A percentile compares a stretch with the other conserved stretches of the same genome.
Conservation (phyloP, 805 yeast species). For the Wickerhamomyces mucosus region DNA sequence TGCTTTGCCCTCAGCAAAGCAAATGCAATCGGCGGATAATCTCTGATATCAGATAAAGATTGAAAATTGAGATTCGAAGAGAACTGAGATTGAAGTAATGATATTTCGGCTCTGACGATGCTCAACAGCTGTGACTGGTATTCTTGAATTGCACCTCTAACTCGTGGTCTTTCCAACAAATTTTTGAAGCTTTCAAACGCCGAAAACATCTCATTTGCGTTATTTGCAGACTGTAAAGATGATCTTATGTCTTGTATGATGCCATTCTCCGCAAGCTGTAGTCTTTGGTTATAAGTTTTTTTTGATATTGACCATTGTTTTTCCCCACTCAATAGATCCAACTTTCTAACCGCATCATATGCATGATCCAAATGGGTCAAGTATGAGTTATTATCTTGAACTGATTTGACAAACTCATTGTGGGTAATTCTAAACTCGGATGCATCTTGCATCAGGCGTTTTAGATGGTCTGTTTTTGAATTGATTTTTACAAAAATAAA, state of each 20-base stretch:
- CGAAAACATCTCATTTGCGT: conserved; percentile 40
- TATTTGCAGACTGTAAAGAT: conserved; percentile 28
- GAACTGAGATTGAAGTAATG: conserved; percentile 31
- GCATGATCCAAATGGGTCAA: conserved; percentile 29
- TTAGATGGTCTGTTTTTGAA: conserved; percentile 31
- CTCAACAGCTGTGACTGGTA: conserved; percentile 43
- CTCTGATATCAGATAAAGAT: conserved; percentile 30
- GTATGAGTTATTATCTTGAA: conserved; percentile 15
- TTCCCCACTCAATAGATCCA: conserved; percentile 30
- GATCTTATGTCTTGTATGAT: conserved; percentile 32
- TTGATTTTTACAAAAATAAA: conserved; percentile 55
- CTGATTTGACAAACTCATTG: conserved; percentile 33
- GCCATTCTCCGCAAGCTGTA: conserved; percentile 34
- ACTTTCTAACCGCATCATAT: conserved; percentile 27
- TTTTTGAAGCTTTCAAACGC: conserved; percentile 40
- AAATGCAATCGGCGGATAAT: conserved; percentile 38
- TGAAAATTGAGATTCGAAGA: conserved; percentile 26
- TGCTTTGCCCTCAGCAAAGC: conserved; percentile 45
- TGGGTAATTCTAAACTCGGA: conserved; percentile 43
- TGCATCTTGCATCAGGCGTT: conserved; percentile 35
- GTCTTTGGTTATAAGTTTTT: conserved; percentile 31
- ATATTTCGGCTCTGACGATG: conserved; percentile 39
- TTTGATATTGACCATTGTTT: conserved; percentile 34
- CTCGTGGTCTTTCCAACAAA: conserved; percentile 40
- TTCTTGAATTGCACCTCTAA: conserved; percentile 50